Conservation (phyloP, 495 filamentous ascomycete species). For the Penicillium maclennaniae region DNA sequence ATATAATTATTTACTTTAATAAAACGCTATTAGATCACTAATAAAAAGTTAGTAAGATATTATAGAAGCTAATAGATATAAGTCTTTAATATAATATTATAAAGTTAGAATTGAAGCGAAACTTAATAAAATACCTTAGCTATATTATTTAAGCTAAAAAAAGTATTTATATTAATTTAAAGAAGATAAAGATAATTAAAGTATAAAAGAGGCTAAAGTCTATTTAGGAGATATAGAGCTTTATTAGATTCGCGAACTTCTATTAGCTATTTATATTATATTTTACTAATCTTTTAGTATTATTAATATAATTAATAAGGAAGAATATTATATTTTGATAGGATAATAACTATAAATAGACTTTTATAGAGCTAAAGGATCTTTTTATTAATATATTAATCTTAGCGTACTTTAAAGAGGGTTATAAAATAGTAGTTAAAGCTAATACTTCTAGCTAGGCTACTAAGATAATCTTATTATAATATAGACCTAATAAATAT, state of each 20-base stretch:
- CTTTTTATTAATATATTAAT: slow-evolving; percentile 3
- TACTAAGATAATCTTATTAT: neutral
- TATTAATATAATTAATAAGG: neutral
- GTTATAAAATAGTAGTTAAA: slow-evolving; percentile 1
- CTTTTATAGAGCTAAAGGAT: neutral
- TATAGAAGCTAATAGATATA: no score
- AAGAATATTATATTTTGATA: slow-evolving; percentile 4
- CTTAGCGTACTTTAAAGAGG: neutral
- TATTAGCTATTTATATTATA: no score
- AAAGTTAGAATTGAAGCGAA: no score
- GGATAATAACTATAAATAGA: neutral
- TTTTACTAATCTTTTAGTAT: neutral
- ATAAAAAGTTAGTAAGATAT: no score
- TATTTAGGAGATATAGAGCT: neutral
- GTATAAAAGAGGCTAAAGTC: neutral
- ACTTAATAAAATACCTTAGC: neutral
- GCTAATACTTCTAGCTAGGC: neutral
- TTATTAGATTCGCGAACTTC: neutral
- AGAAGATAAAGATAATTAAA: neutral
- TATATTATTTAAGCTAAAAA: slow-evolving; percentile 2
- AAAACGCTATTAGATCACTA: no score
- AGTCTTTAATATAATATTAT: no score
- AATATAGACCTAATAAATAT: no score
- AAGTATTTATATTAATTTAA: neutral
- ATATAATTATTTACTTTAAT: no score